A percentile compares a stretch with the other conserved stretches of the same genome.
phyloP scores from a whole-genome alignment of 768 basidiomycete species.

The Leccinum uliginosum region DNA sequence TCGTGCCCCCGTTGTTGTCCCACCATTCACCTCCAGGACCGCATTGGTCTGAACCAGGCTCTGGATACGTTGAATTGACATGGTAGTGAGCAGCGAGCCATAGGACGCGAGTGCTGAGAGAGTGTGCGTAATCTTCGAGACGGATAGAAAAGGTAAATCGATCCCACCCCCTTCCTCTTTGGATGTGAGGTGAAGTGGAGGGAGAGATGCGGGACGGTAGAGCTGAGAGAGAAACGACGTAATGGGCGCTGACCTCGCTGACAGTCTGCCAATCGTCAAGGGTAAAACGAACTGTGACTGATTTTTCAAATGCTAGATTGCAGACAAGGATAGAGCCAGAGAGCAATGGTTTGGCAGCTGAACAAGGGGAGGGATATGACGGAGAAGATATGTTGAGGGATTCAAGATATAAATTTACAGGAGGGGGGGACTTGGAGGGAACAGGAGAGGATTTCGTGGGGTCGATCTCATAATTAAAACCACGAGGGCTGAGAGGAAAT shows the following conservation, averaged over 20 bases:
- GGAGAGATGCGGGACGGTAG: conserved; percentile 29
- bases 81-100: conserved; percentile 59
- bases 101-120: conserved; percentile 48
- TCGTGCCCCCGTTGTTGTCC: conserved; percentile 82
- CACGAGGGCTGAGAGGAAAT: conserved; percentile 24
- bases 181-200: background rate
- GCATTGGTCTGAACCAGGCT: conserved; percentile 20
- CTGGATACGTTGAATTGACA: conserved; percentile 18
- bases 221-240: conserved; percentile 40
- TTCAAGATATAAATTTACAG: conserved; percentile 36
- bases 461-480: conserved; percentile 20
- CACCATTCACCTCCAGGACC: conserved; percentile 74
- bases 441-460: conserved; percentile 14
- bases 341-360: conserved; percentile 36
- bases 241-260: conserved; percentile 67
- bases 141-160: conserved; percentile 58
- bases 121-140: conserved; percentile 64
- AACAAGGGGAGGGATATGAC: conserved; percentile 1
- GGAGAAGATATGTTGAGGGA: conserved; percentile 28
- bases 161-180: conserved; percentile 41
- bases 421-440: background rate
- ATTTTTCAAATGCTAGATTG: conserved; percentile 85
- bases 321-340: conserved; percentile 77
- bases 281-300: conserved; percentile 82
- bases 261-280: conserved; percentile 94